Conservation (phyloP, 169 alveolate species). For the Eimeria sp. region DNA sequence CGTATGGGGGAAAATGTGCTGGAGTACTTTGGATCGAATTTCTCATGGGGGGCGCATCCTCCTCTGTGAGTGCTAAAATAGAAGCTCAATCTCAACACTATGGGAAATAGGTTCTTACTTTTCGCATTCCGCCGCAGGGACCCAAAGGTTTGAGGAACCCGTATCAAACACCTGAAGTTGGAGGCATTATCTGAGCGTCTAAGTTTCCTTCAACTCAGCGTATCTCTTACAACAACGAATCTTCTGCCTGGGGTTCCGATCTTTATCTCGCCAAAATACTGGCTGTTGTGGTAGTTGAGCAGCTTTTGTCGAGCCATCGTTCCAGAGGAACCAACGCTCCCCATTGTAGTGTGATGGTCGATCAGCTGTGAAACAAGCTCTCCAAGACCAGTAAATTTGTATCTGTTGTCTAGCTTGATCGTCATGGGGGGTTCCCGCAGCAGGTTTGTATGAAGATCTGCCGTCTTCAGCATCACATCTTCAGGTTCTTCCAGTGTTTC, state of each 20-base stretch:
- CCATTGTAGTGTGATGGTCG: constrained; percentile 79
- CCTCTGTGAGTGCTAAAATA: constrained; percentile 83
- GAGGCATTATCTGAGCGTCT: background rate
- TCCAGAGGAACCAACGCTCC: constrained; percentile 67
- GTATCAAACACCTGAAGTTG: constrained; percentile 91
- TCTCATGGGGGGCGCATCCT: constrained; percentile 93
- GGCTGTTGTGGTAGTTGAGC: constrained; percentile 94
- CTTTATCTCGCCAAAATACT: constrained; percentile 94
- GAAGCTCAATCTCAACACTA: background rate
- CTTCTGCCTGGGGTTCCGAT: constrained; percentile 94
- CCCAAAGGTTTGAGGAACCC: constrained; percentile 94
- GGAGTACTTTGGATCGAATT: constrained; percentile 90
- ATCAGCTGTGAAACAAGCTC: constrained; percentile 80
- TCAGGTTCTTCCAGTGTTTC: constrained; percentile 69
- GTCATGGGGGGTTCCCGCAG: constrained; percentile 72
- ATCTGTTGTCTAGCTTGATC: constrained; percentile 76
- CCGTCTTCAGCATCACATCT: constrained; percentile 71
- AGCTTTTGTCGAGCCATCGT: constrained; percentile 88
- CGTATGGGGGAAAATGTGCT: constrained; percentile 87
- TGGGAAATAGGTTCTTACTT: background rate
- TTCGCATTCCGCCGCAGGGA: constrained; percentile 92
- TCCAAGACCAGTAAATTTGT: constrained; percentile 76
- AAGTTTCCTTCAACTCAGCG: background rate
- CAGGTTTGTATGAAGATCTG: constrained; percentile 69
- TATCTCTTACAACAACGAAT: constrained; percentile 90